Conservation (phyloP, 495 filamentous ascomycete species). For the Penicillium alfredii region DNA sequence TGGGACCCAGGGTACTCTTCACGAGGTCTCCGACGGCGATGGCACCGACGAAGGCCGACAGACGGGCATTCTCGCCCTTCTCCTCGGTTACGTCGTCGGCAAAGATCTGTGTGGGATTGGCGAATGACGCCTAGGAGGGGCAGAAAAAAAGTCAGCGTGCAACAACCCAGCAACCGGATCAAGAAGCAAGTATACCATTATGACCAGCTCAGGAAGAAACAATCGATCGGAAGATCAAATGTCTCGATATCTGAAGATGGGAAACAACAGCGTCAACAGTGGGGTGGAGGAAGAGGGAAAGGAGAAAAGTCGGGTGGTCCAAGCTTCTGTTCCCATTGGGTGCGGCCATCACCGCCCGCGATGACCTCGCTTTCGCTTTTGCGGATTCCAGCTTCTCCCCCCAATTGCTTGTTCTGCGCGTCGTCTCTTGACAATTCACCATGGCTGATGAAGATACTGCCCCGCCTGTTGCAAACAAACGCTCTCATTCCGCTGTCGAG, state of each 20-base stretch:
- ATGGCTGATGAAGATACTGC: slow-evolving; percentile 32
- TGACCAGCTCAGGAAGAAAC: slow-evolving; percentile 23
- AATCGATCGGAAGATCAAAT: slow-evolving; percentile 22
- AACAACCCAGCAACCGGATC: not conserved
- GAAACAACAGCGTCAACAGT: slow-evolving; percentile 26
- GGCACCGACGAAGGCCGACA: slow-evolving; percentile 92
- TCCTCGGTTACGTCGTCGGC: slow-evolving; percentile 94
- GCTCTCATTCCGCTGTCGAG: slow-evolving; percentile 36
- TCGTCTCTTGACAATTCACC: not conserved
- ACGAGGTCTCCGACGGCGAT: slow-evolving; percentile 96
- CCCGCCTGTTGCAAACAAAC: slow-evolving; percentile 21
- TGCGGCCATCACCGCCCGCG: slow-evolving; percentile 28
- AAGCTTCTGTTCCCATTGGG: slow-evolving; percentile 27
- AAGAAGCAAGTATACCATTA: slow-evolving; percentile 27
- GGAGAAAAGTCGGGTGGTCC: slow-evolving; percentile 41
- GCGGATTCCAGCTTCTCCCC: not conserved
- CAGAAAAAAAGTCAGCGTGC: slow-evolving; percentile 8
- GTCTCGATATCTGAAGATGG: slow-evolving; percentile 14
- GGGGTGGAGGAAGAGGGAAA: slow-evolving; percentile 21
- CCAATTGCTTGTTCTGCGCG: slow-evolving; percentile 1
- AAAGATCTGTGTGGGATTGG: slow-evolving; percentile 96
- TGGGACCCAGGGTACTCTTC: slow-evolving; percentile 93
- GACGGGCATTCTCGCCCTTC: slow-evolving; percentile 98
- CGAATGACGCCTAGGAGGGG: slow-evolving; percentile 43
- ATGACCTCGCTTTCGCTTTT: slow-evolving; percentile 8